Evolutionary conservation across 257 asterid genomes (phyloP), one percentile per base, ranked within the genome.

Genomic region (Plantago major): DNA sequence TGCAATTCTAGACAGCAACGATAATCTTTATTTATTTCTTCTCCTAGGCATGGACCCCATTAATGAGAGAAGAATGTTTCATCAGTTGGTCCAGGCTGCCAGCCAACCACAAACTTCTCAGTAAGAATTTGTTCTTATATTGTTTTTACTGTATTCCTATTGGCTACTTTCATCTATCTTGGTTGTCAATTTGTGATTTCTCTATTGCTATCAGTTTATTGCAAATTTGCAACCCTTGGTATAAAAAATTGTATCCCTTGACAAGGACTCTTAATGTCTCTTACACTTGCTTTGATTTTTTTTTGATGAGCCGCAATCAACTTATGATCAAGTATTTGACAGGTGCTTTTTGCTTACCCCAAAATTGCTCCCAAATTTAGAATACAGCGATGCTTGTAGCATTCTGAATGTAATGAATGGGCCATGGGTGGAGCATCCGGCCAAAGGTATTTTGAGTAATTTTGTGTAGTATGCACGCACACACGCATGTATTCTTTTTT

Each of bases 51-150:
- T 92, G 99, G 99, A 92, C 78, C 99, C 99, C 30, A 78, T 89
- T 64, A 92, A 92, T 10, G 99, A 92, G 85, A 84, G 99, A 65
- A 92, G 89, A 72, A 92, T 92, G 99, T 92, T 92, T 73, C 97
- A 89, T 81, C 97, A 92, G 70, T 78, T 92, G 71, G 99, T 92
- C 75, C 76, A 88, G 70, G 95, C 99, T 44, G 93, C 99, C 65
- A 92, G 97, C 81, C 84, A 81, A 65, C 95, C 78, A 46, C 86
- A 84, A 72, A 92, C 99, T 15, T 96, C 97, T 1, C 97, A 92
- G 98, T 92, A 82, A 68, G 92, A 66, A 47, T n/a, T n/a, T n/a
- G 43, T 18, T 59, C 33, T 30, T 8, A 15, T 50, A n/a, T n/a
- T n/a, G n/a, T n/a, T n/a, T n/a, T n/a, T 7, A 49, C 7, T 49